Base-by-base conservation (phyloP, 2,329 filamentous ascomycete genomes). In the Aspergillus hiratsukae region DNA sequence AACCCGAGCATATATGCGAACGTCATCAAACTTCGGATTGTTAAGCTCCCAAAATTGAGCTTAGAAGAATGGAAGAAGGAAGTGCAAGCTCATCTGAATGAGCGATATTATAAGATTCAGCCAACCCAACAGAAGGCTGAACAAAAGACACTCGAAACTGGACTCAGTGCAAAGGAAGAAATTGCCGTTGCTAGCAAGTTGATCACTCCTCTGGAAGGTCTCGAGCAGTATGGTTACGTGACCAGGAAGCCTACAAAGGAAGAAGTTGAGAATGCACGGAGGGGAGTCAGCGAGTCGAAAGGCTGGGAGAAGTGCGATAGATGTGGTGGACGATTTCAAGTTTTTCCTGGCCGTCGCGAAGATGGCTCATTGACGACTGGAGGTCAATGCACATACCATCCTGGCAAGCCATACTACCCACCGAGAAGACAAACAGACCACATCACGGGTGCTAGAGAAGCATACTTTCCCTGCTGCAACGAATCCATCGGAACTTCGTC, bases 221-320 rank as follows among this genome's bases (percentile, higher is more conserved):
- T 96, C n/a, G 80, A 83, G 5, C 72, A 80, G 5, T 83, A 86
- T 68, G 91, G 90, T 19, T 97, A 97, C 70, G 86, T 97, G 23
- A 83, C 87, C 0, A 75, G 72, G 4, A 75, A 86, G 1, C 92
- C 92, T 0, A 82, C 83, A 0, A 77, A 82, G 1, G 80, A 81
- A 7, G 87, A 90, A 19, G 83, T 97, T 19, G 77, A 82, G 52
- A 80, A 82, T 51, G 87, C 90, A 0, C 83, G 78, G 35, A 80
- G 82, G 46, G 90, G 86, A 0, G 80, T 90, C 0, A 78, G 83
- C 49, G 80, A 85, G 7, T 83, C 88, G 11, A 82, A 85, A 52
- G 90, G 90, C 49, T 96, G 87, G 81, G 94, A 99, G 75, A 81
- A 85, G 51, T 99, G 94, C 66, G 92, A 96, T 67, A 87, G 94